Percentiles rank a stretch among this genome's conserved stretches.
phyloP scores from a whole-genome alignment of 2,329 filamentous ascomycete species.

The Trichoderma cornu-damae region DNA sequence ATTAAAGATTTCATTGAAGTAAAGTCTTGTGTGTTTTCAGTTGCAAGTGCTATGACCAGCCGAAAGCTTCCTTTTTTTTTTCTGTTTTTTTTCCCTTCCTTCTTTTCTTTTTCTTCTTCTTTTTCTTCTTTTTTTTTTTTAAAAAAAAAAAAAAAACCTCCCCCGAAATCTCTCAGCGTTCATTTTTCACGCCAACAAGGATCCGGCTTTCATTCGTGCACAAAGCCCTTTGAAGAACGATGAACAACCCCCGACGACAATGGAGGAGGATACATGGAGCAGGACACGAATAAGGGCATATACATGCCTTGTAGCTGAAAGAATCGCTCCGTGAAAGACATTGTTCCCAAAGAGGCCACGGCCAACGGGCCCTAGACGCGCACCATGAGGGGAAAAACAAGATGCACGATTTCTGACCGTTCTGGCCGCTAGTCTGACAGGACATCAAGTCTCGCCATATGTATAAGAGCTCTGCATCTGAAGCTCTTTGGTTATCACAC shows the following conservation, averaged over 20 bases:
- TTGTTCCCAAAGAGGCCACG: background rate
- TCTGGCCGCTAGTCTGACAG: slow-evolving; percentile 11
- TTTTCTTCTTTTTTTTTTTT: background rate
- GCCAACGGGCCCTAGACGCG: background rate
- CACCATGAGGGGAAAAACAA: background rate
- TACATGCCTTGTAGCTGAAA: background rate
- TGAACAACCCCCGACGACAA: background rate
- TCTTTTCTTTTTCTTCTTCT: no score
- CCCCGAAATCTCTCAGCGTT: background rate
- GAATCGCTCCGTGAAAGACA: background rate
- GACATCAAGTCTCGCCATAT: background rate
- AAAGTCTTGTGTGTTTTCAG: slow-evolving; percentile 1
- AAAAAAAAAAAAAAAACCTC: no score
- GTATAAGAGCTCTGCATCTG: background rate
- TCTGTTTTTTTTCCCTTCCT: no score
- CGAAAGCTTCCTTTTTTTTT: background rate
- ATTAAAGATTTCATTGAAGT: slow-evolving; percentile 1
- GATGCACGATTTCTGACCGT: slow-evolving; percentile 5
- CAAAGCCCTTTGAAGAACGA: background rate
- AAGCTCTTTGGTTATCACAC: background rate
- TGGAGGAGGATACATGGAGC: background rate
- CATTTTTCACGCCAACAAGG: background rate
- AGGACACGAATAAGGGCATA: background rate
- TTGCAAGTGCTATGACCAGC: background rate
- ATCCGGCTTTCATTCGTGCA: background rate